A percentile compares a stretch with the other conserved stretches of the same genome.
Conservation (phyloP, 2,329 filamentous ascomycete species). For the Sordariomycetes sp. region DNA sequence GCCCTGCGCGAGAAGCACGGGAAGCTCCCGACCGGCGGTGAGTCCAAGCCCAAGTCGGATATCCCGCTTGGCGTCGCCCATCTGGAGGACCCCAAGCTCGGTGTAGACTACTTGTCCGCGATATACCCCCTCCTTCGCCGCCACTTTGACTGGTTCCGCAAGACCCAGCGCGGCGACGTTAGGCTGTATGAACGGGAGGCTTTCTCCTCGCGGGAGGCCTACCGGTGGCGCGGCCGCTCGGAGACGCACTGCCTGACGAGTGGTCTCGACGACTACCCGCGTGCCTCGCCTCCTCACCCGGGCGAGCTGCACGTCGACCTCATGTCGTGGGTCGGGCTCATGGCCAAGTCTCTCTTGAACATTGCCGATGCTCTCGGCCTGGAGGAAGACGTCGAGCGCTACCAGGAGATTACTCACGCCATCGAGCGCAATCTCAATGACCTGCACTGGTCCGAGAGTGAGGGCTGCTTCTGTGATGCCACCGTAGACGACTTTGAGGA, state of each 20-base stretch:
- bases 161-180: conserved; percentile 80
- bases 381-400: conserved; percentile 61
- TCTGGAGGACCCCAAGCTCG: conserved; percentile 53
- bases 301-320: conserved; percentile 92
- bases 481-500: conserved; percentile 95
- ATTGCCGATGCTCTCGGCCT: conserved; percentile 67
- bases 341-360: conserved; percentile 73
- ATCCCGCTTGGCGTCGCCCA: conserved; percentile 21
- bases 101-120: conserved; percentile 56
- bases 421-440: conserved; percentile 82
- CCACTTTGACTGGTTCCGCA: conserved; percentile 91
- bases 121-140: conserved; percentile 79
- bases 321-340: conserved; percentile 95
- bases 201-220: conserved; percentile 80
- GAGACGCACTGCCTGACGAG: conserved; percentile 81
- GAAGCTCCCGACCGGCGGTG: conserved; percentile 13
- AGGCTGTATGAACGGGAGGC: conserved; percentile 83
- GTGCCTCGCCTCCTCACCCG: conserved; percentile 83
- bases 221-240: conserved; percentile 88
- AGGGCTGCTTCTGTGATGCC: conserved; percentile 82
- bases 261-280: conserved; percentile 91
- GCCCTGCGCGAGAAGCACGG: conserved; percentile 51
- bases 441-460: conserved; percentile 77
- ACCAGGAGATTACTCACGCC: conserved; percentile 57
- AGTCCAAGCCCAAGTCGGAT: conserved; percentile 4